Base-by-base conservation (phyloP, 192 early-diverging fungal genomes). In the Dimargaris cristalligena region DNA sequence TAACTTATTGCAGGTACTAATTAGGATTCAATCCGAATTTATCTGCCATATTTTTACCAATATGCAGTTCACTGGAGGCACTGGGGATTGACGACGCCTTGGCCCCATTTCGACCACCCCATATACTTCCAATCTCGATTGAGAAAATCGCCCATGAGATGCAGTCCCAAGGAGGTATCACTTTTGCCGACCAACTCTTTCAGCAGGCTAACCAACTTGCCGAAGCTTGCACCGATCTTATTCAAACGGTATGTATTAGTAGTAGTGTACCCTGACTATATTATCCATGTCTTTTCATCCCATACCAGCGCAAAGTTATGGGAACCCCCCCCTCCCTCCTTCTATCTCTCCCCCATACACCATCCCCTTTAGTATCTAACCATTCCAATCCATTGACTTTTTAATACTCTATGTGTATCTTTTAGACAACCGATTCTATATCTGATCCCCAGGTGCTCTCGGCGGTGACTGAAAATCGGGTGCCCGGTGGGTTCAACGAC, bases 101-200 rank as follows among this genome's bases (percentile, higher is more conserved):
- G 18, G 82, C 89, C 44, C 82, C 81, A 1, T 63, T 85, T 6
- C 80, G 87, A 38, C 83, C 88, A 59, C 87, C 86, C 3, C 74
- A 84, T 11, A 84, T 84, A 0, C 52, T 92, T 26, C 91, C 91
- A 33, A 76, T 81, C 1, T 70, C 73, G 2, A 65, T 94, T 1
- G 34, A 91, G 8, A 61, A 77, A 28, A 82, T 82, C 46, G 82
- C 87, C 14, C 78, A 83, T 33, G 90, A 92, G 60, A 78, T 94
- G 23, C 71, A 79, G 29, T 67, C 73, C 0, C 76, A 84, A 44
- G 88, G 91, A 23, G 91, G 91, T 0, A 67, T 72, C n/a, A 16
- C 8, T 10, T 6, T 16, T 16, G 38, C 16, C 38, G 38, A 41
- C 8, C 38, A 41, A 16, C 38, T 41, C 16, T 41, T 10, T 16